Evolutionary conservation across 2,329 filamentous ascomycete species (phyloP), one percentile per base, ranked within the genome.

Genomic region (Penicillium capsulatum): DNA sequence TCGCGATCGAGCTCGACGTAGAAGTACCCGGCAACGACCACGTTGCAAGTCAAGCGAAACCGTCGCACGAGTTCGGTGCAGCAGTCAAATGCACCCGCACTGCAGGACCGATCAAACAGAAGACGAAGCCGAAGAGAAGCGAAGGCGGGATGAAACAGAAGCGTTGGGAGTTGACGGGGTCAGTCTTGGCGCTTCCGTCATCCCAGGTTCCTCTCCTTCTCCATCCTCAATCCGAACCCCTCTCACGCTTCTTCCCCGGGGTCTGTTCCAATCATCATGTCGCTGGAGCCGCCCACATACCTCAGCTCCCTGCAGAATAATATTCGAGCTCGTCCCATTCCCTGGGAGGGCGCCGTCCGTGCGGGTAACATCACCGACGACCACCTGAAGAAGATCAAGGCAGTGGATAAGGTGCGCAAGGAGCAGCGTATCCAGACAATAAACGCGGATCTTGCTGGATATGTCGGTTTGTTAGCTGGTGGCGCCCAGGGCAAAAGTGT

Each of bases 281-380:
- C 89, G 64, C 80, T 94, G 67, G 89, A 96, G 64, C 85, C 88
- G 55, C 90, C 90, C 44, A 86, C 86, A 44, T 96, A 96, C 68
- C 79, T 86, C 51, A 77, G 81, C 63, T 91, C 88, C 54, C 78
- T 96, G 55, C 90, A 95, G 74, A 94, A 87, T 79, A 97, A 97
- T 75, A 95, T 97, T 66, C 87, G 92, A 63, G 85, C 87, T 62
- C 81, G 92, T 54, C 90, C 90, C 51, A 95, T 98, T 69, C 90
- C 91, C 42, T 98, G 92, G 92, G 91, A 97, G 69, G 91, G 91
- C 58, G 90, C 91, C 58, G 88, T 94, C 53, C 81, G 92, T 66
- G 88, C 88, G 56, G 88, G 90, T 66, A 92, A 88, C 60, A 86
- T 98, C 69, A 94, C 86, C 42, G 91, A 97, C 55, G 83, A 86